phyloP scores from a whole-genome alignment of 1,284 basidiomycete genomes.

The Prillingera fragicola region DNA sequence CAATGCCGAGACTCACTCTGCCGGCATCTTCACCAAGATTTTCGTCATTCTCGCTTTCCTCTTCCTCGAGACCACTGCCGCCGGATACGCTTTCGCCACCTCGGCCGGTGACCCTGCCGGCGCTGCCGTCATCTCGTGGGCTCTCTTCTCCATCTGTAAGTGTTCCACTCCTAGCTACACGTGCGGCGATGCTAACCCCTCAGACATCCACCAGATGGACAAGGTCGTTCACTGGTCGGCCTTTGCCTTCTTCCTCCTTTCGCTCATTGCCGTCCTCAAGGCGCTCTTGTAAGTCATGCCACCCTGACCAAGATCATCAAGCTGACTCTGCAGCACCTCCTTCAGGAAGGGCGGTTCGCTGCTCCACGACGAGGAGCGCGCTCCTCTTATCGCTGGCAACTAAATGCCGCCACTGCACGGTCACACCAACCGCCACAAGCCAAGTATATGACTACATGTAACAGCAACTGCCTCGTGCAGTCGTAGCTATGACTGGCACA shows the following conservation, averaged over 20 bases:
- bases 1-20: conserved; percentile 59
- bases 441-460: no score
- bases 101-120: conserved; percentile 70
- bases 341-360: conserved; percentile 47
- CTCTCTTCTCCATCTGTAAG: conserved; percentile 46
- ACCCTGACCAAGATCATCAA: no score
- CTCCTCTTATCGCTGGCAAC: conserved; percentile 56
- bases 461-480: no score
- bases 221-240: conserved; percentile 84
- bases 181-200: conserved; percentile 15
- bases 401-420: no score
- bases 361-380: conserved; percentile 77
- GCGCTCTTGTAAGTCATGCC: conserved; percentile 45
- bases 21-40: conserved; percentile 85
- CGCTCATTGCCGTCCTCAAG: conserved; percentile 76
- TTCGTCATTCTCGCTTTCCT: conserved; percentile 85
- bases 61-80: conserved; percentile 89
- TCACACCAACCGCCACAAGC: no score
- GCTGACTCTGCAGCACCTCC: conserved; percentile 34
- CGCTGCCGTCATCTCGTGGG: conserved; percentile 46
- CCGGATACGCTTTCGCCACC: conserved; percentile 82
- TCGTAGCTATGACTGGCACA: no score
- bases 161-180: background rate
- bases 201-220: conserved; percentile 56
- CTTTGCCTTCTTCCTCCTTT: conserved; percentile 76